Base-by-base conservation (phyloP, 306 rosid species). In the Nissolia schottii region DNA sequence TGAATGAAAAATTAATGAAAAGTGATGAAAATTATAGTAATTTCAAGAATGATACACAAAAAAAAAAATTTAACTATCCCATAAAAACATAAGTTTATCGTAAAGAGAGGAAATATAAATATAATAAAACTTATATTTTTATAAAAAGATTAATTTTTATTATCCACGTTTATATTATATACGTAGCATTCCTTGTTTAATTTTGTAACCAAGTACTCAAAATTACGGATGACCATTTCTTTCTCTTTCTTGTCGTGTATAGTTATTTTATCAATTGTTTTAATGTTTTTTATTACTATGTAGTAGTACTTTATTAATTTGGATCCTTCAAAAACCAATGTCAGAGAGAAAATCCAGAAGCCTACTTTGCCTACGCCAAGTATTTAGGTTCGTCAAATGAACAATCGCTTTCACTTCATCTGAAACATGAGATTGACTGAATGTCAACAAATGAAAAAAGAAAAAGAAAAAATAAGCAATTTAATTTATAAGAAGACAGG, bases 381-480 rank as follows among this genome's bases (percentile, higher is more conserved):
- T 41, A 43, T 11, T 25, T 27, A 40, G 28, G 48, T 14, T 32
- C 37, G 78, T 74, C 78, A 62, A 74, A 74, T 74, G 78, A 74
- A 35, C 71, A 35, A 50, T 74, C 78, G 29, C 78, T 62, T 12
- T 74, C 78, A 64, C 14, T 38, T 74, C 57, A 74, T 34, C 20
- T 19, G 32, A 25, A 72, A 59, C 3, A 31, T 11, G 5, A 69
- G 45, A 43, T 13, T 22, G 68, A 61, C 35, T 45, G 61, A 31
- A 5, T 60, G 63, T 24, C 31, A 40, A 49, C 13, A 34, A 73
- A 7, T 27, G 1, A 3, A 46, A 5, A 16, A 12, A 40, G 2
- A 40, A 9, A 31, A 31, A 3, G 6, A 31, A 11, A 9, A 7
- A 64, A 43, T 45, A 46, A 15, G n/a, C 2, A 20, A n/a, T 2